These are phyloP conservation scores for Flammula alnicola DNA, from an alignment of 1,284 basidiomycete species.

Conservation along the genomic window DNA sequence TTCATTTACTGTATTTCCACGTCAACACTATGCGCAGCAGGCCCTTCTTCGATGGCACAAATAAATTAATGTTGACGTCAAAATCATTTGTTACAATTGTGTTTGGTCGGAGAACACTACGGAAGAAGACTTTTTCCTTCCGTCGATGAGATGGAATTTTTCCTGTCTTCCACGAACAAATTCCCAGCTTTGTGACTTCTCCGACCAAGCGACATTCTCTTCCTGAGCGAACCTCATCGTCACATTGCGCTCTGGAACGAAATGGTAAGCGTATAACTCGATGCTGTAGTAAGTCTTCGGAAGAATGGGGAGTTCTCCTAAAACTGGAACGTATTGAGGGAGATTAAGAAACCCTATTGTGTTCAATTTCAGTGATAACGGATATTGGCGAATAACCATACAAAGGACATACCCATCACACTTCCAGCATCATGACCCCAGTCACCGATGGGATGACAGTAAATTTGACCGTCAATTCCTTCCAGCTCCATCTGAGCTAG, in stretches of 20 bases:
- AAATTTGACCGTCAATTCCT: slow-evolving; percentile 54
- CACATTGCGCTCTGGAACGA: slow-evolving; percentile 52
- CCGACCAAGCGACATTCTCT: slow-evolving; percentile 54
- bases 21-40: no score
- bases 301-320: slow-evolving; percentile 49
- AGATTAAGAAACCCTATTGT: slow-evolving; percentile 49
- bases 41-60: no score
- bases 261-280: slow-evolving; percentile 54
- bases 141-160: slow-evolving; percentile 46
- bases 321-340: slow-evolving; percentile 47
- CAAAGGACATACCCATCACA: slow-evolving; percentile 47
- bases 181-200: slow-evolving; percentile 43
- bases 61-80: neutral
- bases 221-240: slow-evolving; percentile 51
- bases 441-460: slow-evolving; percentile 59
- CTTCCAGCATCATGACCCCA: slow-evolving; percentile 60
- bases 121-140: slow-evolving; percentile 18
- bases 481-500: slow-evolving; percentile 47
- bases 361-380: neutral
- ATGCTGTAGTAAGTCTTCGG: slow-evolving; percentile 56
- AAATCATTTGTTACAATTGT: slow-evolving; percentile 1
- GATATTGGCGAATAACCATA: neutral
- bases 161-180: slow-evolving; percentile 57
- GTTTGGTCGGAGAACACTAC: slow-evolving; percentile 16
- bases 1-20: neutral